phyloP scores from a whole-genome alignment of 2,329 filamentous ascomycete genomes.

The Neospermospora avenae region DNA sequence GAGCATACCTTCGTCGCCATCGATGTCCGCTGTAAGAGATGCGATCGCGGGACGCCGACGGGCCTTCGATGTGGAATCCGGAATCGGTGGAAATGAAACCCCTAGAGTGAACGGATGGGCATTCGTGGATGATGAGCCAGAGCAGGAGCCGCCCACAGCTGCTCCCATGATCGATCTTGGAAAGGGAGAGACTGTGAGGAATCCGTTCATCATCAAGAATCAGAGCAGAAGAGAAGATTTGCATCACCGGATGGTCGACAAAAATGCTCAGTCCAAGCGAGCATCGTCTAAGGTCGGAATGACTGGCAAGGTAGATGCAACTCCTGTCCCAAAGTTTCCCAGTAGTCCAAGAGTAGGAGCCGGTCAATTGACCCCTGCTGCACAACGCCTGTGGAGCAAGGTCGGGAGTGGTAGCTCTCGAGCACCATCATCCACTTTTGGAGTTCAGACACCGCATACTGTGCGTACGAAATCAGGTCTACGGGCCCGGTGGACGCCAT shows the following conservation, averaged over 20 bases:
- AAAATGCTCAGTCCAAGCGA: slow-evolving; percentile 69
- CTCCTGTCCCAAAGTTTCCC: slow-evolving; percentile 67
- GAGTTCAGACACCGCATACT: slow-evolving; percentile 28
- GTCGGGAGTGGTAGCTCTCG: slow-evolving; percentile 45
- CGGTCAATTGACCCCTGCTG: slow-evolving; percentile 68
- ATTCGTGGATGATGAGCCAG: slow-evolving; percentile 81
- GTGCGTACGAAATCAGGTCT: slow-evolving; percentile 30
- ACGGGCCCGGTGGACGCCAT: slow-evolving; percentile 30
- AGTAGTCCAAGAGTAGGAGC: slow-evolving; percentile 57
- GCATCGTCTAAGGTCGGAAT: slow-evolving; percentile 56
- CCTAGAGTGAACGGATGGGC: slow-evolving; percentile 90
- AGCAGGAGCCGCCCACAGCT: slow-evolving; percentile 42
- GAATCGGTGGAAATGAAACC: slow-evolving; percentile 63
- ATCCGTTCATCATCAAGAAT: slow-evolving; percentile 76
- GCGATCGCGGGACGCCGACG: slow-evolving; percentile 74
- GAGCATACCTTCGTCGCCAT: slow-evolving; percentile 70
- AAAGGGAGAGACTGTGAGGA: slow-evolving; percentile 60
- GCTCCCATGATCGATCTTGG: slow-evolving; percentile 54
- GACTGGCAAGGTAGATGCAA: slow-evolving; percentile 55
- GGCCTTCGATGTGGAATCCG: slow-evolving; percentile 58
- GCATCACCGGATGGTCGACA: slow-evolving; percentile 83
- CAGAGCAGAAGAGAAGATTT: slow-evolving; percentile 74
- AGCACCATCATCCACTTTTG: slow-evolving; percentile 29
- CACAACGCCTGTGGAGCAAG: slow-evolving; percentile 63
- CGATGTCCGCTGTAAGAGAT: slow-evolving; percentile 77